Base-by-base conservation (phyloP, 2,329 filamentous ascomycete genomes). In the Fusarium torulosum region DNA sequence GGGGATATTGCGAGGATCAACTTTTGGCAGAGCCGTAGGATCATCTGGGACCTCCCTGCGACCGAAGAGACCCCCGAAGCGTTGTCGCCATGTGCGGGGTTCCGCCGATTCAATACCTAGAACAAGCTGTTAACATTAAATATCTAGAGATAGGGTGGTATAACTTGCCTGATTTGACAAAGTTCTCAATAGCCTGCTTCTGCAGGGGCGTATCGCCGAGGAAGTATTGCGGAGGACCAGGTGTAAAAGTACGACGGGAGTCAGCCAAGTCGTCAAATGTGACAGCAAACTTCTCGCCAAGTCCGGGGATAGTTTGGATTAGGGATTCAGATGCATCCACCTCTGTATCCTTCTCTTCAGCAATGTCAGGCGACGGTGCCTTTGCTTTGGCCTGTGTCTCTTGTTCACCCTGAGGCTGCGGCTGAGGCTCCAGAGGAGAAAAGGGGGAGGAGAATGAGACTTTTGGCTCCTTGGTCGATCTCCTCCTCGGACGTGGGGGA, bases 201-300 rank as follows among this genome's bases (percentile, higher is more conserved):
- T 78, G 75, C 29, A 69, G 46, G 37, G 69, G 70, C 11, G 76
- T 78, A 40, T 76, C 74, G 7, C 76, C 77, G 23, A 66, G 64
- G 71, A 75, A 74, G 50, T 72, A 77, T 49, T 72, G 67, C 14
- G 61, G 53, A 25, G 54, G 51, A 1, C 75, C 72, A 5, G 72
- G 70, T 4, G 63, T 50, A 33, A 77, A 77, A 23, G 46, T 52
- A 10, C 69, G 63, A 40, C 70, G 67, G 19, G 64, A 61, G 7
- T 55, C 31, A 23, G 64, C 60, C n/a, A 54, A 38, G 19, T 73
- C 58, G 8, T 40, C 55, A 33, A 60, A 74, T 3, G 59, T 59
- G 7, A 72, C 53, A 15, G 21, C 29, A 13, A 71, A 51, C 19
- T 61, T 41, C 19, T 62, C 27, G 21, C 59, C 44, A 33, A 49